phyloP scores from a whole-genome alignment of 176 grass and related monocot genomes.

The Musa acuminata region DNA sequence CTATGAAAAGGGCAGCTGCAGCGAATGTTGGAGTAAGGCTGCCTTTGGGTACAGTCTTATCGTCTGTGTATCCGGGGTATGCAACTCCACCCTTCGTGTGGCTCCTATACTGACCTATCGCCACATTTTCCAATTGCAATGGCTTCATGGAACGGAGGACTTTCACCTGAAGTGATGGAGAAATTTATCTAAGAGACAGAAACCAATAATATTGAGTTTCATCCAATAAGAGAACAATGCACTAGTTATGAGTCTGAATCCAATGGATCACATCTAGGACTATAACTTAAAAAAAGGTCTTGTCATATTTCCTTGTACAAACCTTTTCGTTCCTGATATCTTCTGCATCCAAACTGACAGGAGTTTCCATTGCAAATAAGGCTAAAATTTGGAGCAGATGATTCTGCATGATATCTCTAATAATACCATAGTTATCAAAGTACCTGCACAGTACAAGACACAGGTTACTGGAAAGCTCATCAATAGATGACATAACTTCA shows the following conservation, averaged over 20 bases:
- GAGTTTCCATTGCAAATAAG: slow-evolving; percentile 94
- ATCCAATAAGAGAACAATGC: not conserved
- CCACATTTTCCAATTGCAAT: slow-evolving; percentile 66
- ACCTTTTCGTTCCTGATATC: slow-evolving; percentile 99
- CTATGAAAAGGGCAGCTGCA: slow-evolving; percentile 75
- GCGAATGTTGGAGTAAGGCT: slow-evolving; percentile 86
- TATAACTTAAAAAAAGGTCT: not conserved
- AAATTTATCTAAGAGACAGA: not conserved
- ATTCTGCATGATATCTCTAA: slow-evolving; percentile 99
- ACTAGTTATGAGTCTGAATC: not conserved
- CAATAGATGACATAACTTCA: slow-evolving; percentile 10
- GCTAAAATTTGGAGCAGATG: slow-evolving; percentile 95
- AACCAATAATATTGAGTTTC: too few relatives aligned
- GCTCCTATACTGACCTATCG: slow-evolving; percentile 80
- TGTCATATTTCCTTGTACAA: not conserved
- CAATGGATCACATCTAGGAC: not conserved
- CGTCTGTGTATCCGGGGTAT: slow-evolving; percentile 77
- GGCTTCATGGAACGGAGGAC: slow-evolving; percentile 84
- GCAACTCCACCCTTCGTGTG: slow-evolving; percentile 55
- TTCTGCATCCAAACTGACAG: slow-evolving; percentile 87
- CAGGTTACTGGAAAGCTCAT: slow-evolving; percentile 11
- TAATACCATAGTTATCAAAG: slow-evolving; percentile 89
- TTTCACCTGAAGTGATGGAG: slow-evolving; percentile 46
- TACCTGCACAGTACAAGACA: slow-evolving; percentile 46
- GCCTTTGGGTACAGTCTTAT: slow-evolving; percentile 67